Percentiles rank a stretch among this genome's conserved stretches.
These are phyloP conservation scores for Leptographium radiaticola DNA, from an alignment of 2,329 filamentous ascomycete species.

Conservation along the genomic window DNA sequence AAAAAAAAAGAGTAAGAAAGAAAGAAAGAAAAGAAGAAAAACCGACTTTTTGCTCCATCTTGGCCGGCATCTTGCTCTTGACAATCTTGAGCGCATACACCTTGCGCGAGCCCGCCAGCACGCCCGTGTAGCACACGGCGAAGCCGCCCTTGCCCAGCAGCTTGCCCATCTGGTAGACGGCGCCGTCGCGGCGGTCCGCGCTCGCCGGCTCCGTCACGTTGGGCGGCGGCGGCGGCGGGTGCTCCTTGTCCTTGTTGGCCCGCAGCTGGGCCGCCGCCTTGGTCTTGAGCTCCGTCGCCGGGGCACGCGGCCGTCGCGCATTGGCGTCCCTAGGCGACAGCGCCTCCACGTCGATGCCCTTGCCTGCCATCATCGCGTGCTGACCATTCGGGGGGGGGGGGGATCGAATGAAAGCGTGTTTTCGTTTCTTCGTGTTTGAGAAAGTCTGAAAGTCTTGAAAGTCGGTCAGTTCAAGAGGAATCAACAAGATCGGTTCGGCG, in stretches of 20 bases:
- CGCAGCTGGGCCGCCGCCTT: slow-evolving; percentile 40
- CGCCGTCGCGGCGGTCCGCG: slow-evolving; percentile 54
- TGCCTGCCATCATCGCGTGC: slow-evolving; percentile 24
- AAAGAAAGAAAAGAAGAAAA: not conserved
- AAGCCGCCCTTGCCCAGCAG: slow-evolving; percentile 72
- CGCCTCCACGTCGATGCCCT: slow-evolving; percentile 46
- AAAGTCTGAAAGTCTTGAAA: no score
- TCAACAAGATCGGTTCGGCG: no score
- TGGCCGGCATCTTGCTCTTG: slow-evolving; percentile 67
- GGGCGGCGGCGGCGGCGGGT: slow-evolving; percentile 49
- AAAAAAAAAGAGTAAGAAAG: not conserved
- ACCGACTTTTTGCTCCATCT: slow-evolving; percentile 70
- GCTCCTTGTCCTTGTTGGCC: slow-evolving; percentile 50
- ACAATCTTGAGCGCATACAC: slow-evolving; percentile 71
- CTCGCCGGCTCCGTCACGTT: slow-evolving; percentile 51
- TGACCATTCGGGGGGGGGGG: no score
- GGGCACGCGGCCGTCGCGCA: slow-evolving; percentile 36
- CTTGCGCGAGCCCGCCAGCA: slow-evolving; percentile 51
- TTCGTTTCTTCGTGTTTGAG: no score
- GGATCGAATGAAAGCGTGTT: no score
- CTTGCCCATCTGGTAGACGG: slow-evolving; percentile 60
- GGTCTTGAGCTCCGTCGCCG: slow-evolving; percentile 34
- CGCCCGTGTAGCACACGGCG: slow-evolving; percentile 66
- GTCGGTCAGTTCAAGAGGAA: no score
- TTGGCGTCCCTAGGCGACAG: slow-evolving; percentile 53